Evolutionary conservation across 257 asterid genomes (phyloP), one percentile per base, ranked within the genome.

Genomic region (Ophiorrhiza pumila): DNA sequence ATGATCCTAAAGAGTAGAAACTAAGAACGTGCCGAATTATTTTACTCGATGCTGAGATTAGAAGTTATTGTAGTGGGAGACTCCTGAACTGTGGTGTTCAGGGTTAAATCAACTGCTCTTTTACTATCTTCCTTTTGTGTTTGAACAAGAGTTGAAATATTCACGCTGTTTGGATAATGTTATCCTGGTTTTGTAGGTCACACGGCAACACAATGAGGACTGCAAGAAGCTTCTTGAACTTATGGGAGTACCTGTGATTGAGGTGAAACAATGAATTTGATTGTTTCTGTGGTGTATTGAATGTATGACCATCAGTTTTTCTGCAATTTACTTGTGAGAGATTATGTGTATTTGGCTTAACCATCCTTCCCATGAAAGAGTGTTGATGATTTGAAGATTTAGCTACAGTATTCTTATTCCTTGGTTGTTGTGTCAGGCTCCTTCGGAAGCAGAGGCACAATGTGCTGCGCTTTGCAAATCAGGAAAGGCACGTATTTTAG

Each of bases 361-460:
- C 27, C 18, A 7, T 53, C n/a, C 1, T 45, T 53, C 31, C 58
- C 56, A 4, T 57, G 61, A 41, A 8, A 35, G 22, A 27, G 14
- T 4, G n/a, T 37, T 23, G 53, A 62, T 22, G 20, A 8, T 31
- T 29, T 74, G 32, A 18, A 6, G 37, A 20, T 42, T 46, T 41
- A 18, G 41, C 46, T 17, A 17, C 74, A 31, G 57, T 74, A 72
- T 25, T 23, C 43, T 14, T 49, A 34, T 32, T 73, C 37, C 71
- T 69, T 50, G 74, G 72, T 53, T 23, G 65, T 65, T 76, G 81
- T 60, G 55, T 45, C 72, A 94, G 98, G 99, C 99, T 83, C 97
- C 98, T 80, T 86, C 95, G 69, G 99, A 95, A 89, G 99, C 99
- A 72, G 99, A 92, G 84, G 98, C 99, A 58, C 88, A 92, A 78